Percentiles rank a stretch among this genome's conserved stretches.
Conservation (phyloP, 2,329 filamentous ascomycete genomes). For the Coniochaeta ligniaria region DNA sequence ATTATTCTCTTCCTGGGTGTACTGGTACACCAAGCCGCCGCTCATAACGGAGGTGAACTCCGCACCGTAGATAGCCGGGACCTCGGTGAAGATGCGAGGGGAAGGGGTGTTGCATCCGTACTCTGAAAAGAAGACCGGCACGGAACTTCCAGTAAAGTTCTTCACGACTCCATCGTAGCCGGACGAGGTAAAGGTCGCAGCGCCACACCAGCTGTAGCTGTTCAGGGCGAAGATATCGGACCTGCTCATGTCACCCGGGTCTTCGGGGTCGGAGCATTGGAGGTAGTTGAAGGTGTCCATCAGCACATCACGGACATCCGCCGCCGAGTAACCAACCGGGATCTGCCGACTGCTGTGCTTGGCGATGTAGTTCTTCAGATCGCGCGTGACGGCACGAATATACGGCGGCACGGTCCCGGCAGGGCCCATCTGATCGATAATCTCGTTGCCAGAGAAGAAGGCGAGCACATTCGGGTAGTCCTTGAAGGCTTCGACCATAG, state of each 20-base stretch:
- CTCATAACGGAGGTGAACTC: conserved; percentile 64
- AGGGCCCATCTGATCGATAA: conserved; percentile 60
- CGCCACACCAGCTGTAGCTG: conserved; percentile 60
- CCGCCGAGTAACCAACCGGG: conserved; percentile 74
- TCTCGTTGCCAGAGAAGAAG: conserved; percentile 76
- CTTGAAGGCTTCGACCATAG: conserved; percentile 60
- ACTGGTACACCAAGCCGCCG: conserved; percentile 78
- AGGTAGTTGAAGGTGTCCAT: conserved; percentile 72
- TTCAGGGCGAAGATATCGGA: conserved; percentile 75
- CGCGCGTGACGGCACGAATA: conserved; percentile 66
- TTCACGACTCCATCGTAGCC: conserved; percentile 50
- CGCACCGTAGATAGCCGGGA: conserved; percentile 61
- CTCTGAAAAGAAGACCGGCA: conserved; percentile 79
- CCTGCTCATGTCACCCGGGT: conserved; percentile 52
- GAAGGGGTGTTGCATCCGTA: conserved; percentile 67
- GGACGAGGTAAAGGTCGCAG: conserved; percentile 44
- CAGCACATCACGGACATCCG: conserved; percentile 67
- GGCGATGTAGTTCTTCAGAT: conserved; percentile 75
- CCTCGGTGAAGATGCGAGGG: conserved; percentile 72
- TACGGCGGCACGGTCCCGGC: conserved; percentile 61
- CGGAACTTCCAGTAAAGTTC: conserved; percentile 57
- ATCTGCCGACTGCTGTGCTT: conserved; percentile 61
- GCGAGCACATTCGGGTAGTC: conserved; percentile 60
- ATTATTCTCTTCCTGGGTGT: conserved; percentile 61
- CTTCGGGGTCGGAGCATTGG: conserved; percentile 53